These are phyloP conservation scores for Colletotrichum filicis DNA, from an alignment of 2,329 filamentous ascomycete genomes.

Conservation along the genomic window DNA sequence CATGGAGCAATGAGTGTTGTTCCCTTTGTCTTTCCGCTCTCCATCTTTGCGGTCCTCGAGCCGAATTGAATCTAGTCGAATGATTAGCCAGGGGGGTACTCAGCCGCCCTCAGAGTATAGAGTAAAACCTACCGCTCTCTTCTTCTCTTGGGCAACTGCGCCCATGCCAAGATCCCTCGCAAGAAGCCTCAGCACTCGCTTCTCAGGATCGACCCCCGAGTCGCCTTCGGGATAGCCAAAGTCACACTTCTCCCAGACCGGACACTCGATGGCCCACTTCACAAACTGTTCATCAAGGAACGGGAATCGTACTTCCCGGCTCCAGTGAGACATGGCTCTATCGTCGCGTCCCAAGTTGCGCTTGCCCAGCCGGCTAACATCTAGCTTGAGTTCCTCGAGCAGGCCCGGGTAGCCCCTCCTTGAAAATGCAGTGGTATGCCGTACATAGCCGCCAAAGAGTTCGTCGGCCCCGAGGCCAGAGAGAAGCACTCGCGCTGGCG, in stretches of 20 bases:
- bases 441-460: slow-evolving; percentile 91
- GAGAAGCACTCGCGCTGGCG: slow-evolving; percentile 83
- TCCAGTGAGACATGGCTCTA: slow-evolving; percentile 89
- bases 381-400: slow-evolving; percentile 84
- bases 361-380: slow-evolving; percentile 86
- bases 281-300: slow-evolving; percentile 90
- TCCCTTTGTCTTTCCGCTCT: slow-evolving; percentile 74
- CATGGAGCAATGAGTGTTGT: slow-evolving; percentile 66
- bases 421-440: slow-evolving; percentile 82
- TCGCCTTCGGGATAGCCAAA: slow-evolving; percentile 58
- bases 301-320: slow-evolving; percentile 88
- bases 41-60: slow-evolving; percentile 85
- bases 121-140: slow-evolving; percentile 75
- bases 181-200: slow-evolving; percentile 82
- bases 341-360: slow-evolving; percentile 97
- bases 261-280: slow-evolving; percentile 78
- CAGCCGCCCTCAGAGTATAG: too few relatives aligned
- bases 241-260: slow-evolving; percentile 88
- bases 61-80: slow-evolving; percentile 80
- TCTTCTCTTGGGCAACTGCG: slow-evolving; percentile 85
- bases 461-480: slow-evolving; percentile 97
- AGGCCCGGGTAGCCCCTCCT: slow-evolving; percentile 77
- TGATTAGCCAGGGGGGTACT: neutral
- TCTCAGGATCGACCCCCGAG: slow-evolving; percentile 75
- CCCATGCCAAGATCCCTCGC: slow-evolving; percentile 79